Evolutionary conservation across 305 asterid species (phyloP).

Genomic region (Plantago coronopus): DNA sequence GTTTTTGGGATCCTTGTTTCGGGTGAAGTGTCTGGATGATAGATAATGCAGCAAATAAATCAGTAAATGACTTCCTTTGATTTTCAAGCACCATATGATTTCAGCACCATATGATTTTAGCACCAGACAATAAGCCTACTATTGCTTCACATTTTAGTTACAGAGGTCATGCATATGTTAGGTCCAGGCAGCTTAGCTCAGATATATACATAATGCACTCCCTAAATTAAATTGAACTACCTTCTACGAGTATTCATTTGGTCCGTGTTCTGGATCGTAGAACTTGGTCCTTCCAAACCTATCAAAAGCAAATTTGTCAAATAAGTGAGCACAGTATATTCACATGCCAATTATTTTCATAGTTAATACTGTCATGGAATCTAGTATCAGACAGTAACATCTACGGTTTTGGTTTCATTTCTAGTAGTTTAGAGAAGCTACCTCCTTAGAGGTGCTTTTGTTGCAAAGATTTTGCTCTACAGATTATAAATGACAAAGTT

Average conservation of each 20-base stretch:
- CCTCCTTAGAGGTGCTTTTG: neutral
- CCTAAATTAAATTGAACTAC: too few species aligned
- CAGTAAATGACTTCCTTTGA: conserved; percentile 12
- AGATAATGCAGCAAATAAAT: conserved; percentile 12
- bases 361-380: too few species aligned
- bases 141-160: conserved; percentile 15
- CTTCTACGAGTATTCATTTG: too few species aligned
- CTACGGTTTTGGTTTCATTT: neutral
- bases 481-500: too few species aligned
- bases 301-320: too few species aligned
- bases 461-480: too few species aligned
- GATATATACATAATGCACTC: too few species aligned
- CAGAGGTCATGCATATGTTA: conserved; percentile 3
- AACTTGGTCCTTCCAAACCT: too few species aligned
- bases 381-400: neutral
- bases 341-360: too few species aligned
- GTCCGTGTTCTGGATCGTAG: too few species aligned
- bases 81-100: conserved; percentile 13
- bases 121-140: conserved; percentile 17
- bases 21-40: conserved; percentile 7
- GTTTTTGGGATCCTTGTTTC: conserved; percentile 19
- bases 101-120: conserved; percentile 13
- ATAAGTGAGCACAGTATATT: too few species aligned
- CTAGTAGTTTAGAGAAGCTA: neutral
- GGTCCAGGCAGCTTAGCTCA: conserved; percentile 9